Base-by-base conservation (phyloP, 495 filamentous ascomycete genomes). In the Chaetomium cochliodes region DNA sequence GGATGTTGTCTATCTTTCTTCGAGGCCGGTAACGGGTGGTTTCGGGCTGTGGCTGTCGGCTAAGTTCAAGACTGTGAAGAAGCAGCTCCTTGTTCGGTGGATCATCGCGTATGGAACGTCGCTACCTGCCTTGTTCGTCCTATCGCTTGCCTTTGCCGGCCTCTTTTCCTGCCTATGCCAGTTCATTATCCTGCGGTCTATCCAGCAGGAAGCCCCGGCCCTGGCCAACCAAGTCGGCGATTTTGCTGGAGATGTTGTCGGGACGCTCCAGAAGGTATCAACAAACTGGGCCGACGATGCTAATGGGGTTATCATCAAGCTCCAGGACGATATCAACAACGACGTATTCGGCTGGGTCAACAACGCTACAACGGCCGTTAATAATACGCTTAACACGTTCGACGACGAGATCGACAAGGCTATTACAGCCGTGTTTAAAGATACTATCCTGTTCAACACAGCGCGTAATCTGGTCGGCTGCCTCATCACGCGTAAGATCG, bases 271-370 rank as follows among this genome's bases (percentile, higher is more conserved):
- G 68, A 84, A 88, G 56, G 87, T 92, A 11, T 96, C 91, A 22
- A 77, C 80, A 41, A 76, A 84, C 54, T 98, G 96, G 94, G 85
- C 93, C 11, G 76, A 80, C 41, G 84, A 84, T 28, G 86, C 92
- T 51, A 98, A 98, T 78, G 75, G 73, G 5, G 90, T 86, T 41
- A 89, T 97, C 71, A 75, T 73, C 26, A 77, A 79, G 49, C 85
- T 89, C 26, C 90, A 90, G 76, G 74, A 74, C 25, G 84, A 90
- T 25, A 84, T 98, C 72, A 98, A 98, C 77, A 63, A 85, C 26
- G 86, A 97, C 53, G 75, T 98, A 50, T 87, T 97, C 64, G 90
- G 92, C 64, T 96, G 93, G 90, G 91, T 96, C 33, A 89, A 87
- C 50, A 92, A 86, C 42, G 89, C 87, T 13, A 97, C 93, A 0